These are phyloP conservation scores for Fennellomyces sp. DNA, from an alignment of 371 early-diverging fungal genomes.

Conservation along the genomic window DNA sequence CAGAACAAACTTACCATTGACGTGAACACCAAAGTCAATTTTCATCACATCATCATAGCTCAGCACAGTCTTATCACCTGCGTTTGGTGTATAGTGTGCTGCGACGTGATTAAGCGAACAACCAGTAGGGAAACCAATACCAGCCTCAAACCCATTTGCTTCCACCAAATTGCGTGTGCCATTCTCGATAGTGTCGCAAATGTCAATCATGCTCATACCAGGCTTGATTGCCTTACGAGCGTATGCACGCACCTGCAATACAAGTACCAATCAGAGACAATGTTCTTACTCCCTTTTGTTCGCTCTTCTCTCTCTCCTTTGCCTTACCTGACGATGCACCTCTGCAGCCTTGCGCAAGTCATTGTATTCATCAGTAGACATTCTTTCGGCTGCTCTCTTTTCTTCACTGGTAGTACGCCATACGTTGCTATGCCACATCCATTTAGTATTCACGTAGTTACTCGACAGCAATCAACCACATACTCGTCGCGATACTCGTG, in stretches of 20 bases:
- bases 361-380: constrained; percentile 67
- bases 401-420: constrained; percentile 84
- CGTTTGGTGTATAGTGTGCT: constrained; percentile 99
- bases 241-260: constrained; percentile 74
- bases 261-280: neutral
- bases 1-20: constrained; percentile 91
- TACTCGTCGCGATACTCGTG: constrained; percentile 82
- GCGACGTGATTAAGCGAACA: constrained; percentile 97
- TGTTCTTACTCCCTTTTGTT: neutral
- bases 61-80: constrained; percentile 94
- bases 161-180: constrained; percentile 91
- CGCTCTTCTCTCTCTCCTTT: neutral
- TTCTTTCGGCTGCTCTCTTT: constrained; percentile 71
- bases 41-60: constrained; percentile 97
- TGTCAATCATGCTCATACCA: constrained; percentile 95
- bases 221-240: constrained; percentile 89
- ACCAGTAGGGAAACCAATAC: constrained; percentile 99
- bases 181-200: constrained; percentile 95
- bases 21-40: constrained; percentile 99
- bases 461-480: constrained; percentile 1
- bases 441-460: neutral
- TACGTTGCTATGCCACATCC: constrained; percentile 54
- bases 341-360: constrained; percentile 92
- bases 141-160: constrained; percentile 88
- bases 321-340: constrained; percentile 82